phyloP scores from a whole-genome alignment of 305 asterid genomes.

The Rubia balearica region DNA sequence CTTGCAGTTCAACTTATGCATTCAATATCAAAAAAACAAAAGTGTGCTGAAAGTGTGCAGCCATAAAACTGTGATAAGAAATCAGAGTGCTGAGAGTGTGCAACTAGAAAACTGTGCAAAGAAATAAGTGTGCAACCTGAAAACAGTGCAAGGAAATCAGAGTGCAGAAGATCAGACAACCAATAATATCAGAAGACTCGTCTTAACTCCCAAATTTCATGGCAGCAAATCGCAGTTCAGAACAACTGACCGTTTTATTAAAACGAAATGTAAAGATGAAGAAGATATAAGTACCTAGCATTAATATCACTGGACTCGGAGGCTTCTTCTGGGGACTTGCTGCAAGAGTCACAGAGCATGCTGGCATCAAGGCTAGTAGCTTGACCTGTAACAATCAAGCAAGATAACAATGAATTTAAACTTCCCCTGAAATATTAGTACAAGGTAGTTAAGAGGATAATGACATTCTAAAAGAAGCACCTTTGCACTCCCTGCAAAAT shows the following conservation, averaged over 20 bases:
- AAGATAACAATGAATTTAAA: conserved; percentile 16
- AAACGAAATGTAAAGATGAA: background rate
- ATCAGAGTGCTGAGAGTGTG: background rate
- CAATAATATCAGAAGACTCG: background rate
- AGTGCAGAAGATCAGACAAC: background rate
- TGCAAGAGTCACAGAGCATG: conserved; percentile 59
- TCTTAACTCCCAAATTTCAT: background rate
- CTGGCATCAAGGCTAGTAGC: conserved; percentile 36
- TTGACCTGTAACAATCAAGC: conserved; percentile 34
- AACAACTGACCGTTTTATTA: background rate
- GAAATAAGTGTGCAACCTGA: background rate
- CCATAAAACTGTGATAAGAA: background rate
- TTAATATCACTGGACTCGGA: conserved; percentile 29
- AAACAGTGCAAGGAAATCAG: background rate
- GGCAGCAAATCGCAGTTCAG: background rate
- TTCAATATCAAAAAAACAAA: background rate
- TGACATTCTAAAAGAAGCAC: conserved; percentile 24
- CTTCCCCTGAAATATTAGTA: conserved; percentile 6
- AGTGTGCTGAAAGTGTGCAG: background rate
- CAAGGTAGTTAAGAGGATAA: conserved; percentile 3
- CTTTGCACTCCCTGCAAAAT: conserved; percentile 60
- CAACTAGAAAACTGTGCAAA: background rate
- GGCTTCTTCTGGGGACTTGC: conserved; percentile 34
- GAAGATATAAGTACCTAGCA: conserved; percentile 34
- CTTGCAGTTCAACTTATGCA: background rate